Percentiles rank a stretch among this genome's conserved stretches.
Evolutionary conservation across 305 asterid species (phyloP).

Genomic region (Fraxinus albicans): DNA sequence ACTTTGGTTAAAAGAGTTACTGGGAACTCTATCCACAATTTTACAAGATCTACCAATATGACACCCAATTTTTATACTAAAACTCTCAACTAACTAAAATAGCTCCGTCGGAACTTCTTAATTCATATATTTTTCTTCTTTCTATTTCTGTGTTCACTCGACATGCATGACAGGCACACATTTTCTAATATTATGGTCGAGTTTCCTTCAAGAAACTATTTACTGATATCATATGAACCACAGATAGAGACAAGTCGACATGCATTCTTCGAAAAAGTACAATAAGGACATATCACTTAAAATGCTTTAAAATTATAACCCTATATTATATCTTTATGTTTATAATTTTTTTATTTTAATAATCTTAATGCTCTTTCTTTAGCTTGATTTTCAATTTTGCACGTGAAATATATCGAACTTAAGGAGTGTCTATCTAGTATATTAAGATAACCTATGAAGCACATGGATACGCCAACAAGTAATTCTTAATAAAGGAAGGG

Average conservation of each 20-base stretch:
- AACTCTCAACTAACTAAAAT: not conserved
- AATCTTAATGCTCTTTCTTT: not conserved
- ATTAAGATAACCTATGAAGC: not conserved
- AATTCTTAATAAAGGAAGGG: not conserved
- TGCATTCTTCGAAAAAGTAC: not conserved
- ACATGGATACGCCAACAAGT: not conserved
- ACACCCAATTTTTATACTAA: not conserved
- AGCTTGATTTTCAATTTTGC: not conserved
- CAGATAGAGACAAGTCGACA: not conserved
- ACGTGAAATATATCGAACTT: not conserved
- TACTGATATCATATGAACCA: not conserved
- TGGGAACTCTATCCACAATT: not conserved
- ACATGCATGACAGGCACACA: not conserved
- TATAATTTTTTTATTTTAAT: not conserved
- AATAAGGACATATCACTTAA: not conserved
- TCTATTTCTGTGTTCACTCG: not conserved
- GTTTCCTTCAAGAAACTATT: not conserved
- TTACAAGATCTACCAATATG: not conserved
- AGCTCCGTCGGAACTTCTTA: not conserved
- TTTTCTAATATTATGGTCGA: not conserved
- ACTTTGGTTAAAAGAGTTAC: not conserved
- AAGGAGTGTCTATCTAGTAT: not conserved
- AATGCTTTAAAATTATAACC: not conserved
- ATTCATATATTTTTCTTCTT: not conserved
- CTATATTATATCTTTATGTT: not conserved